Percentiles rank a stretch among this genome's conserved stretches.
phyloP scores from a whole-genome alignment of 2,329 filamentous ascomycete genomes.

The Paecilomyces variotii region DNA sequence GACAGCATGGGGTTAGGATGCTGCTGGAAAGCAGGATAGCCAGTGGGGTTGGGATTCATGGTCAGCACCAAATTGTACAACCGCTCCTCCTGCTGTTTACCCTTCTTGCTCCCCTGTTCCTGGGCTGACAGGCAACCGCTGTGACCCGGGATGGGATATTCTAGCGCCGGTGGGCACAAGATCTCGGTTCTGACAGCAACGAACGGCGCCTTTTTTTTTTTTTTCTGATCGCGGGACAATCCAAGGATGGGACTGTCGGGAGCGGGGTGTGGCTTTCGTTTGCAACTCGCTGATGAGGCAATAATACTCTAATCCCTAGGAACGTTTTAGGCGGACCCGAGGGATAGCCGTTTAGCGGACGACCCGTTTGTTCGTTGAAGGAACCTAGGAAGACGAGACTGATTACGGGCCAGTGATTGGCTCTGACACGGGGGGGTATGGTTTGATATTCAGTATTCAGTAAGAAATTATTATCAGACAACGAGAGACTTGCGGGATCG shows the following conservation, averaged over 20 bases:
- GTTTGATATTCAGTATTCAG: not conserved
- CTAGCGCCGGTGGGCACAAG: not conserved
- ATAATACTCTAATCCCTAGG: not conserved
- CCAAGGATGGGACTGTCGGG: not conserved
- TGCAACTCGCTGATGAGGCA: not conserved
- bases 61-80: constrained; percentile 4
- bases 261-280: not conserved
- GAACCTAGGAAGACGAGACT: constrained; percentile 4
- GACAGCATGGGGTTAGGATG: constrained; percentile 10
- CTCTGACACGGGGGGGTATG: not conserved
- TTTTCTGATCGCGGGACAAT: not conserved
- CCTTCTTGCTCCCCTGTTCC: constrained; percentile 6
- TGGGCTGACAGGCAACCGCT: constrained; percentile 10
- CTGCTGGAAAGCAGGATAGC: constrained; percentile 16
- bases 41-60: constrained; percentile 24
- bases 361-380: constrained; percentile 13
- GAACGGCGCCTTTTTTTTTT: not conserved
- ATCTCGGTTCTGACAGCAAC: not conserved
- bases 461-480: constrained; percentile 6
- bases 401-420: constrained; percentile 11
- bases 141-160: constrained; percentile 5
- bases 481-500: constrained; percentile 10
- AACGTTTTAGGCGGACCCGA: constrained; percentile 5
- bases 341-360: constrained; percentile 6
- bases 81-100: not conserved